Evolutionary conservation across 192 early-diverging fungal species (phyloP).

Genomic region (Backusella circina): DNA sequence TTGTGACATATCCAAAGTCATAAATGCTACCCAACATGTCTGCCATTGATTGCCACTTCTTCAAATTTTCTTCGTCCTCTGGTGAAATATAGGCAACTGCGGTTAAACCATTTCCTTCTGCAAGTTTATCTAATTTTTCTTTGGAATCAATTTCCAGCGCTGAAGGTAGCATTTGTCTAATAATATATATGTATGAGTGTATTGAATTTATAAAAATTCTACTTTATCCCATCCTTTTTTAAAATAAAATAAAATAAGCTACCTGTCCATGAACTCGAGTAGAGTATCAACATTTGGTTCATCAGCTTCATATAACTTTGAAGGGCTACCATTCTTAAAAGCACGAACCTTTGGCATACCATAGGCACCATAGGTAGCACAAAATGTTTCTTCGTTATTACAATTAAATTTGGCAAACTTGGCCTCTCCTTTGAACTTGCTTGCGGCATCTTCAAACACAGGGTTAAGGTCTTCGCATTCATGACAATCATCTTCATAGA

Average conservation of each 20-base stretch:
- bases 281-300: conserved; percentile 78
- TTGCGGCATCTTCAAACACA: conserved; percentile 89
- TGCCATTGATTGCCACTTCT: conserved; percentile 63
- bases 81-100: conserved; percentile 69
- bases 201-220: no score
- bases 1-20: conserved; percentile 73
- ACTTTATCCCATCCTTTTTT: background rate
- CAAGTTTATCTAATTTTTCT: background rate
- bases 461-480: conserved; percentile 37
- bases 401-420: conserved; percentile 93
- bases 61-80: conserved; percentile 57
- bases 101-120: background rate
- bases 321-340: conserved; percentile 62
- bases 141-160: background rate
- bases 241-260: background rate
- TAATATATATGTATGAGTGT: background rate
- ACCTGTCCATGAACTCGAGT: conserved; percentile 34
- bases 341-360: conserved; percentile 93
- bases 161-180: background rate
- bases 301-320: conserved; percentile 70
- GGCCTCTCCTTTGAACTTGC: conserved; percentile 63
- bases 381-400: conserved; percentile 77
- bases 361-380: conserved; percentile 69
- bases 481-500: background rate
- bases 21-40: conserved; percentile 78